Conservation (phyloP, 2,329 filamentous ascomycete genomes). For the Fusarium bulbicola region DNA sequence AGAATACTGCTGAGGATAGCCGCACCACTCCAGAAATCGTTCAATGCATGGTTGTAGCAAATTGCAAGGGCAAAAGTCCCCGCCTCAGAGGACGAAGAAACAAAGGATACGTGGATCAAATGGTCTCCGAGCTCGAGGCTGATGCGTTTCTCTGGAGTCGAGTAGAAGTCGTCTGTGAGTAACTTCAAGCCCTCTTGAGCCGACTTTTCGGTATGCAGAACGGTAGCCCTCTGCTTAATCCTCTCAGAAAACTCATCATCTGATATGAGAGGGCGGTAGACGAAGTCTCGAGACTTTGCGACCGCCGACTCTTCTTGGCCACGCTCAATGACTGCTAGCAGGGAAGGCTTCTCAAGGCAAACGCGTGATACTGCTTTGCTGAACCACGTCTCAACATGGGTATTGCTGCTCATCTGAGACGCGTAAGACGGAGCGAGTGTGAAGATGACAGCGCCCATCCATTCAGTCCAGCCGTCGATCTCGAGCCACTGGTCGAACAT, state of each 20-base stretch:
- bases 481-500: constrained; percentile 14
- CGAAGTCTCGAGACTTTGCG: not conserved
- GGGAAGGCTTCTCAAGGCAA: not conserved
- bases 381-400: not conserved
- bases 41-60: constrained; percentile 3
- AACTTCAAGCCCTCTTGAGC: not conserved
- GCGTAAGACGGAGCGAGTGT: not conserved
- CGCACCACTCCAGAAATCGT: constrained; percentile 2
- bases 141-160: not conserved
- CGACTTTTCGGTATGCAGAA: not conserved
- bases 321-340: not conserved
- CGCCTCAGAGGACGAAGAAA: not conserved
- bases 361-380: not conserved
- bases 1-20: not conserved
- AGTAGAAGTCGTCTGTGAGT: constrained; percentile 6
- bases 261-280: not conserved
- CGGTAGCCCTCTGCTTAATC: not conserved
- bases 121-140: not conserved
- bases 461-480: not conserved
- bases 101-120: not conserved
- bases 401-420: not conserved
- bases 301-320: not conserved
- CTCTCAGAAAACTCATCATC: not conserved
- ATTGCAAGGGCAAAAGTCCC: not conserved
- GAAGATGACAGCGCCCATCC: not conserved